These are phyloP conservation scores for Odonthalia washingtoniensis DNA, from an alignment of 31 red algal species.

Conservation along the genomic window DNA sequence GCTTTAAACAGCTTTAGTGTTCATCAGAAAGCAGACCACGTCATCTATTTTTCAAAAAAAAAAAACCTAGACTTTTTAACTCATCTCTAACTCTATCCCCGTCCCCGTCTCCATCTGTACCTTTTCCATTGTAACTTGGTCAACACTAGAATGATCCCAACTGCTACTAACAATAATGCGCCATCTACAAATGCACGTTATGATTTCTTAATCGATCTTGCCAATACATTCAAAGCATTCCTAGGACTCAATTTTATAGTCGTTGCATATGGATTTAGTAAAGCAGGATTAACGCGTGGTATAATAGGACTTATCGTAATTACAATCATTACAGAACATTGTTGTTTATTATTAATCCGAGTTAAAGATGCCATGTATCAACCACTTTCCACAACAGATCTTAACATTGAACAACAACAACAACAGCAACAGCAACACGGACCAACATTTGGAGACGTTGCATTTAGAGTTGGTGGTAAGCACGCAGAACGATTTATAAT, in stretches of 20 bases:
- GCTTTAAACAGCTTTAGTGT: no score
- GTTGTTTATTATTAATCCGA: constrained; percentile 80
- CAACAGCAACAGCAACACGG: not conserved
- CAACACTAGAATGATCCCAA: no score
- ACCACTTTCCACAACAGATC: constrained; percentile 16
- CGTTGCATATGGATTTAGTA: constrained; percentile 91
- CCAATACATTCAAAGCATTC: constrained; percentile 94
- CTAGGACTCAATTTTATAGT: constrained; percentile 95
- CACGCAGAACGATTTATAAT: constrained; percentile 71
- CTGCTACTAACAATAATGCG: no score
- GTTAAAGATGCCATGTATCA: constrained; percentile 61
- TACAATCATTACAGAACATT: constrained; percentile 76
- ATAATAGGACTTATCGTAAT: constrained; percentile 76
- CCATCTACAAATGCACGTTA: constrained; percentile 8
- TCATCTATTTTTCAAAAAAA: no score
- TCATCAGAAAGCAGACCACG: no score
- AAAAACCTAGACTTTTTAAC: no score
- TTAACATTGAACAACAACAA: not conserved
- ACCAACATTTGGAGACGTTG: constrained; percentile 87
- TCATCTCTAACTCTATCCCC: no score
- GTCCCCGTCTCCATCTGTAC: no score
- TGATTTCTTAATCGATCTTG: constrained; percentile 68
- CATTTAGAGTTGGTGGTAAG: constrained; percentile 57
- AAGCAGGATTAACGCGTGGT: constrained; percentile 88
- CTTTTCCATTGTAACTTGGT: no score